A percentile compares a stretch with the other conserved stretches of the same genome.
Evolutionary conservation across 164 flowering plant species (phyloP).

Genomic region (Saururus chinensis): DNA sequence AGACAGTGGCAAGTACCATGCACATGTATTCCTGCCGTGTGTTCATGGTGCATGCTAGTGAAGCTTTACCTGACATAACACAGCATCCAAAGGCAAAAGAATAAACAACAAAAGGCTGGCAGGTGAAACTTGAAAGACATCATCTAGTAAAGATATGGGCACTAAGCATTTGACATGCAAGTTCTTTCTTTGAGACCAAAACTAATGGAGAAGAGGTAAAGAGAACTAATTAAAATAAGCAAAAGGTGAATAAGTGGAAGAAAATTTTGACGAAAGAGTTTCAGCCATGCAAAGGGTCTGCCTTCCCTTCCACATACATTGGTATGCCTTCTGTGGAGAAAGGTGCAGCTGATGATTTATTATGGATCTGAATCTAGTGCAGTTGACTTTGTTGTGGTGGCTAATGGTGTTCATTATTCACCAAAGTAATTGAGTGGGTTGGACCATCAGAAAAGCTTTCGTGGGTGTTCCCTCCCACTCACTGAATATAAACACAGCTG

Average conservation of each 20-base stretch:
- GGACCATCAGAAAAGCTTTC: slow-evolving; percentile 22
- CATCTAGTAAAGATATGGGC: not conserved
- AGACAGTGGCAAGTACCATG: not conserved
- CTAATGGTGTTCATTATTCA: slow-evolving; percentile 27
- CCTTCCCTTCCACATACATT: slow-evolving; percentile 12
- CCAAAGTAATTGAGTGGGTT: slow-evolving; percentile 27
- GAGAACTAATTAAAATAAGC: not conserved
- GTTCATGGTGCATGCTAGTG: not conserved
- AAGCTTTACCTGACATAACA: not conserved
- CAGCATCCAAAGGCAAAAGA: not conserved
- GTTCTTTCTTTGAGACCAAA: not conserved
- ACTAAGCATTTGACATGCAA: not conserved
- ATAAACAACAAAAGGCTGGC: not conserved
- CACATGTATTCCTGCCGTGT: not conserved
- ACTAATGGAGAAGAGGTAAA: slow-evolving; percentile 7
- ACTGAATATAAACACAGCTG: slow-evolving; percentile 10
- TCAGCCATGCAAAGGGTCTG: too few species aligned
- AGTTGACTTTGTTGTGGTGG: slow-evolving; percentile 43
- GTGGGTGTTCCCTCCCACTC: slow-evolving; percentile 11
- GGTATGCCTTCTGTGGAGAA: slow-evolving; percentile 3
- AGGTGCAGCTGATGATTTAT: not conserved
- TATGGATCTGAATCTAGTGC: slow-evolving; percentile 17
- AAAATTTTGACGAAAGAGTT: too few species aligned
- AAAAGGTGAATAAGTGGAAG: not conserved
- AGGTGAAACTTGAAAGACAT: not conserved